Conservation (phyloP, 1,139 yeast species). For the Blastobotrys malaysiensis region DNA sequence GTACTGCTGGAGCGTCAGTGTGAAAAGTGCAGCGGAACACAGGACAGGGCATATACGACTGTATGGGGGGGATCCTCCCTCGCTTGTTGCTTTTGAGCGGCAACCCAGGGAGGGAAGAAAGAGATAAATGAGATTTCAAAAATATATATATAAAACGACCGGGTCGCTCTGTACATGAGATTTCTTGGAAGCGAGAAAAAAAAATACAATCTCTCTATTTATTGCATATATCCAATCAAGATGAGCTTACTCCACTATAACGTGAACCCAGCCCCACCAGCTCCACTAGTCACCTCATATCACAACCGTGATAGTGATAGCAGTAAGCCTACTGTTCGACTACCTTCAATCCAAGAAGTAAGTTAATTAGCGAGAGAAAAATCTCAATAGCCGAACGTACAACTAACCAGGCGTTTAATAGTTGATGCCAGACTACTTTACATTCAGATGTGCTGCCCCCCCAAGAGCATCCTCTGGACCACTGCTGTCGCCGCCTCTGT, state of each 20-base stretch:
- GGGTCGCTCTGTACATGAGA: not conserved
- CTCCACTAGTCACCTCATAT: not conserved
- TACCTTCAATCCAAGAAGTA: conserved; percentile 14
- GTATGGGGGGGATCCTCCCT: not conserved
- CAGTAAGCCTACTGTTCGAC: conserved; percentile 5
- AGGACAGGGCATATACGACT: not conserved
- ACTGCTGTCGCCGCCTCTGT: conserved; percentile 11
- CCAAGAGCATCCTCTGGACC: conserved; percentile 3
- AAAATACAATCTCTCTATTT: not conserved
- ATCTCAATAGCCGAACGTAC: too few relatives aligned
- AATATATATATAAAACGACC: not conserved
- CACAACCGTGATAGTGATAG: not conserved
- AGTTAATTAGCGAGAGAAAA: too few relatives aligned
- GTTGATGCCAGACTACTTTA: conserved; percentile 5
- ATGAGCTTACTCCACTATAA: not conserved
- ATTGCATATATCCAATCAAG: not conserved
- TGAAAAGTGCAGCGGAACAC: not conserved
- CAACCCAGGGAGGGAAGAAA: not conserved
- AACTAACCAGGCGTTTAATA: not conserved
- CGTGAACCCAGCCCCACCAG: not conserved
- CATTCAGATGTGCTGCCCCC: conserved; percentile 3
- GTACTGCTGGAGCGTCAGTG: not conserved
- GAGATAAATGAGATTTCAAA: not conserved
- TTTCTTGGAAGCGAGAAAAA: not conserved
- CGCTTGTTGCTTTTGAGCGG: conserved; percentile 1